Conservation (phyloP, 495 filamentous ascomycete species). For the Trichoderma asperelloides region DNA sequence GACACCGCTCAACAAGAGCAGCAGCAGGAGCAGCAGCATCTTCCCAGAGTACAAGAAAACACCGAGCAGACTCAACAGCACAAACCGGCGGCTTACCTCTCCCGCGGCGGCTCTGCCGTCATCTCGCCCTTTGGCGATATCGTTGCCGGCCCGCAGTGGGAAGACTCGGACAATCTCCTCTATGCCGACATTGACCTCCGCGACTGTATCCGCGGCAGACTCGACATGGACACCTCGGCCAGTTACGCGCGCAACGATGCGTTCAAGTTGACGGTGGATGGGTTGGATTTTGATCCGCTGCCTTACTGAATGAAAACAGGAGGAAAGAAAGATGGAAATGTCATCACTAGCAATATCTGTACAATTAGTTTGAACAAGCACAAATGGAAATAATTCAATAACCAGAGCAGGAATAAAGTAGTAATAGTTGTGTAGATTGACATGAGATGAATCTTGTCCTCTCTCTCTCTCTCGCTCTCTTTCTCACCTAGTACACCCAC, state of each 20-base stretch:
- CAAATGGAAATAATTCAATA: too few species aligned
- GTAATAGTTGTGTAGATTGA: too few species aligned
- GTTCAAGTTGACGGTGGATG: constrained; percentile 69
- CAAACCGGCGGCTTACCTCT: constrained; percentile 38
- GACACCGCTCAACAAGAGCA: background rate
- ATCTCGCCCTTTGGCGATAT: constrained; percentile 70
- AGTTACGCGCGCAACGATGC: constrained; percentile 74
- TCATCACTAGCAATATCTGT: too few species aligned
- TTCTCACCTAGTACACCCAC: too few species aligned
- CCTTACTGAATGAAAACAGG: constrained; percentile 34
- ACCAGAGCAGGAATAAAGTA: too few species aligned
- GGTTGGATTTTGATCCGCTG: constrained; percentile 62
- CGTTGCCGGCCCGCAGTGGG: constrained; percentile 75
- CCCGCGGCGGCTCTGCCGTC: constrained; percentile 74
- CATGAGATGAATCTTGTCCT: too few species aligned
- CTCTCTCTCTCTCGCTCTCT: too few species aligned
- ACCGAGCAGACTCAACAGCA: background rate
- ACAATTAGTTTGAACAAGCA: too few species aligned
- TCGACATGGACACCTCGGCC: constrained; percentile 65
- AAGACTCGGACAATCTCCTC: constrained; percentile 50
- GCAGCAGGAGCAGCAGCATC: background rate
- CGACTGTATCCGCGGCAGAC: constrained; percentile 42
- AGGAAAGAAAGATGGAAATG: background rate
- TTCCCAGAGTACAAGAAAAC: background rate
- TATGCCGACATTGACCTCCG: constrained; percentile 42